Percentiles rank a stretch among this genome's conserved stretches.
These are phyloP conservation scores for Podospora pseudopauciseta DNA, from an alignment of 495 filamentous ascomycete species.

Conservation along the genomic window DNA sequence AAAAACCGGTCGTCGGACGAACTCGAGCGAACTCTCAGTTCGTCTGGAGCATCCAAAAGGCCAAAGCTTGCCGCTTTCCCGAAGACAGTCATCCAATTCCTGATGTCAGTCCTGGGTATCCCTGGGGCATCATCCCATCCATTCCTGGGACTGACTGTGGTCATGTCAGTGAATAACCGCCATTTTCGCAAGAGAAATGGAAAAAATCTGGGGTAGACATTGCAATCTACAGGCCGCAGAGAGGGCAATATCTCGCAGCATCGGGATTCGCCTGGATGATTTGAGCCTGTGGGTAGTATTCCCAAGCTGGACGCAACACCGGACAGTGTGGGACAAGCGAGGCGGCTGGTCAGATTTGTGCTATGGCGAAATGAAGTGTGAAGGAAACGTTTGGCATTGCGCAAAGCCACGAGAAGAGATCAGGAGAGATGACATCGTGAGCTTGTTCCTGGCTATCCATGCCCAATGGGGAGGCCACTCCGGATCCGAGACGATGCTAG, in stretches of 20 bases:
- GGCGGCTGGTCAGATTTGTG: constrained; percentile 6
- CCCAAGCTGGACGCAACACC: constrained; percentile 8
- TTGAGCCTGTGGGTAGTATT: constrained; percentile 14
- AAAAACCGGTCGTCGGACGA: constrained; percentile 11
- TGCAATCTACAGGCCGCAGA: constrained; percentile 13
- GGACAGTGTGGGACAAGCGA: background rate
- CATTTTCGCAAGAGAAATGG: background rate
- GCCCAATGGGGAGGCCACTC: background rate
- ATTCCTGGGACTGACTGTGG: background rate
- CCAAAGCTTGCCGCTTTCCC: constrained; percentile 3
- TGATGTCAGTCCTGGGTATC: background rate
- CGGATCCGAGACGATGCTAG: background rate
- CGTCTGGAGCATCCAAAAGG: background rate
- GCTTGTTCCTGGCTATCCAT: background rate
- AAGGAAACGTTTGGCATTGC: background rate
- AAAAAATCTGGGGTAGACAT: constrained; percentile 2
- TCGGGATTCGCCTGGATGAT: constrained; percentile 15
- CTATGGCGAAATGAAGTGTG: constrained; percentile 7
- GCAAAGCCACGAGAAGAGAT: background rate
- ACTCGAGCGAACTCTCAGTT: constrained; percentile 1
- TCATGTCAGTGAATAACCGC: background rate
- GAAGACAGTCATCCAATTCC: background rate
- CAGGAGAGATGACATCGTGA: no score
- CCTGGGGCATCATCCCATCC: background rate
- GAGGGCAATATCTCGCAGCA: constrained; percentile 11